Evolutionary conservation across 169 alveolate species (phyloP), one percentile per base, ranked within the genome.

Genomic region (Plasmodium gaboni): DNA sequence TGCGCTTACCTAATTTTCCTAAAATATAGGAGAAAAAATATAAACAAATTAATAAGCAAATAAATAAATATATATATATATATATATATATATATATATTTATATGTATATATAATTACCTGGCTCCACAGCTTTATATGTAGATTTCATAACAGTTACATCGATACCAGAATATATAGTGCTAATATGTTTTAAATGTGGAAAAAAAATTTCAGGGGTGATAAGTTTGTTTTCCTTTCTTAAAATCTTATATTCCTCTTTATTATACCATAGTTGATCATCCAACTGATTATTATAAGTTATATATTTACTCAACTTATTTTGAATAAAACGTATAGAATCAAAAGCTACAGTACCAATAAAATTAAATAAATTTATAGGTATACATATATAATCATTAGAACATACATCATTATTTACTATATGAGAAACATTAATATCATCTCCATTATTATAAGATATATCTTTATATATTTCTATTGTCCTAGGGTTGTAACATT

Each of bases 401-500:
- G 90, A 48, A 67, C 90, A 80, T 1, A 57, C 90, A 50, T 80
- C 83, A 9, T 65, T 80, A 42, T 72, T 61, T 19, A 80, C 48
- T 46, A 80, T 80, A 46, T 80, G 90, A 17, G 90, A 80, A 24
- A 80, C 80, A 70, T 80, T 80, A 32, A 80, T 80, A 17, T 80
- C 90, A 68, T 80, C 90, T 53, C 90, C 90, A 80, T 80, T 80
- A 50, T 80, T 80, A 57, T 80, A 80, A 13, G 90, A 80, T 32
- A 80, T 80, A 61, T 80, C 90, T 42, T 80, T 80, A 70, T 80
- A 80, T 50, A 80, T 67, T 53, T 80, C 90, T 4, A 80, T 80
- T 13, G 17, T 80, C 57, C 72, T 65, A 48, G 90, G 26, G 10
- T 55, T n/a, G 48, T 68, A 67, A 12, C 67, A 67, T 19, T 61